These are phyloP conservation scores for Sugiyamaella paludigena DNA, from an alignment of 1,139 yeast species.

Conservation along the genomic window DNA sequence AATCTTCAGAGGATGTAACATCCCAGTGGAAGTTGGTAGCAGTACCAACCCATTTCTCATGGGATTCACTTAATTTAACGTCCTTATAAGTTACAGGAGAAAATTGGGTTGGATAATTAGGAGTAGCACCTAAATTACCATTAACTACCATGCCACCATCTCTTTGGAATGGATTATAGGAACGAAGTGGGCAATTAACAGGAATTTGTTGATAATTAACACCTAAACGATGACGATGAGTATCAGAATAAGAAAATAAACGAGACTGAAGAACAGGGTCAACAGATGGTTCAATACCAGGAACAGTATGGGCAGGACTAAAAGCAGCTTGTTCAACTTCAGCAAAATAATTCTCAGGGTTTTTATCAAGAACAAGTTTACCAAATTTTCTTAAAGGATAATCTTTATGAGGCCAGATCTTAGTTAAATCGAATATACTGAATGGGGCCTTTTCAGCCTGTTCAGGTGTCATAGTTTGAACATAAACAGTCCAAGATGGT, in stretches of 20 bases:
- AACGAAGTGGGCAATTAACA: slow-evolving; percentile 53
- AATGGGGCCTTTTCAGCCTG: slow-evolving; percentile 55
- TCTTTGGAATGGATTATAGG: slow-evolving; percentile 52
- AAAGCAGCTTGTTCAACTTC: slow-evolving; percentile 82
- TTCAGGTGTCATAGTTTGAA: slow-evolving; percentile 71
- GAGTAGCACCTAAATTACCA: slow-evolving; percentile 74
- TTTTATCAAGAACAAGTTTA: slow-evolving; percentile 63
- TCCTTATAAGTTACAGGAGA: slow-evolving; percentile 49
- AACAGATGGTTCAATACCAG: slow-evolving; percentile 80
- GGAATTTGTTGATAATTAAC: slow-evolving; percentile 71
- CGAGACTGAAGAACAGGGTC: slow-evolving; percentile 87
- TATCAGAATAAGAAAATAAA: slow-evolving; percentile 81
- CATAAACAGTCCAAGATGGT: slow-evolving; percentile 65
- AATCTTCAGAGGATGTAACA: slow-evolving; percentile 64
- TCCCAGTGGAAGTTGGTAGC: slow-evolving; percentile 90
- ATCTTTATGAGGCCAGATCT: slow-evolving; percentile 77
- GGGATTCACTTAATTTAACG: slow-evolving; percentile 51
- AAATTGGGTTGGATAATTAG: slow-evolving; percentile 56
- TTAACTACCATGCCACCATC: slow-evolving; percentile 85
- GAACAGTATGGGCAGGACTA: slow-evolving; percentile 80
- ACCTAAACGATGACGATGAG: slow-evolving; percentile 70
- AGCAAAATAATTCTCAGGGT: slow-evolving; percentile 76
- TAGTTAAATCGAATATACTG: slow-evolving; percentile 68
- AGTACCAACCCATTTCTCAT: slow-evolving; percentile 86
- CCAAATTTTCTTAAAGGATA: slow-evolving; percentile 77